A percentile compares a stretch with the other conserved stretches of the same genome.
Conservation (phyloP, 768 basidiomycete species). For the Mycena polygramma region DNA sequence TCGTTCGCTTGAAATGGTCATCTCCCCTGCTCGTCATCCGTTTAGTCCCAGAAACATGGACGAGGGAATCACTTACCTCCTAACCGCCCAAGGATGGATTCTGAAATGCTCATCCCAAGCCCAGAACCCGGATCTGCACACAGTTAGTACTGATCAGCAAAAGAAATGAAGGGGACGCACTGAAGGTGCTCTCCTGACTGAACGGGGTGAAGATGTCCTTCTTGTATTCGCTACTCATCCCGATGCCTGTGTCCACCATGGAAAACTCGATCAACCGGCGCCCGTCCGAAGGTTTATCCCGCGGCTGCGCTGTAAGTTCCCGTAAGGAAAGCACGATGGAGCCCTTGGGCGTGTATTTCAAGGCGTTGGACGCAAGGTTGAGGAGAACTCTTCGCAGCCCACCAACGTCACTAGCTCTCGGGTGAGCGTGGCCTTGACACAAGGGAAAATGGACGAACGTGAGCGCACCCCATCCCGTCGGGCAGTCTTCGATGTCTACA, state of each 20-base stretch:
- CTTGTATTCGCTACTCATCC: conserved; percentile 28
- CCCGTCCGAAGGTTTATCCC: not conserved
- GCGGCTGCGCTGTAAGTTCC: not conserved
- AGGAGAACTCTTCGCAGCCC: conserved; percentile 24
- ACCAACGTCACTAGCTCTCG: conserved; percentile 8
- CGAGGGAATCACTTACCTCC: conserved; percentile 7
- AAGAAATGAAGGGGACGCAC: not conserved
- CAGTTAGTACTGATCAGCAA: not conserved
- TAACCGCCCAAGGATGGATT: conserved; percentile 7
- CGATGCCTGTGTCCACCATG: conserved; percentile 24
- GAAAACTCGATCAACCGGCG: conserved; percentile 23
- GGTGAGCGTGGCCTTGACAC: not conserved
- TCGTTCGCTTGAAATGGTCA: conserved; percentile 5
- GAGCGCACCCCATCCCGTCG: conserved; percentile 18
- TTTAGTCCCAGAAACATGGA: no score
- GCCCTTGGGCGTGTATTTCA: conserved; percentile 26
- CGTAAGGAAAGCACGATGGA: conserved; percentile 21
- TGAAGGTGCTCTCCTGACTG: conserved; percentile 18
- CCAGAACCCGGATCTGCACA: conserved; percentile 19
- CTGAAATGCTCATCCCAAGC: conserved; percentile 27
- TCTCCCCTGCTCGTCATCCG: conserved; percentile 15
- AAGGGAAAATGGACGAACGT: not conserved
- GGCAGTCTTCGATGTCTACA: conserved; percentile 21
- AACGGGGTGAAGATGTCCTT: conserved; percentile 25
- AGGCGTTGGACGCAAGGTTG: conserved; percentile 25